Evolutionary conservation across 306 rosid species (phyloP).

Genomic region (Dalbergia oliveri): DNA sequence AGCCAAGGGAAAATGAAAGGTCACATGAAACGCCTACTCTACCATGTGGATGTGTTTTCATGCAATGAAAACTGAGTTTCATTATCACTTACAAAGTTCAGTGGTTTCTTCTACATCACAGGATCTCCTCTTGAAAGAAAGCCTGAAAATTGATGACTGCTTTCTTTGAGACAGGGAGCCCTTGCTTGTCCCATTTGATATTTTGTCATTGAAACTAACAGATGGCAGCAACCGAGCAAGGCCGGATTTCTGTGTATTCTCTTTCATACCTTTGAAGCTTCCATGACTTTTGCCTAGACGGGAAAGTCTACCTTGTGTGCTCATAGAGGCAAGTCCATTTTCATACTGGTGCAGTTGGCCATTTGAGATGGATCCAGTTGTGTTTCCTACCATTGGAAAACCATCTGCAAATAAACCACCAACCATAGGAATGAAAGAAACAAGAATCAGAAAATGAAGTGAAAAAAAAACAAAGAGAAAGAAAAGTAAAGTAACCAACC

Average conservation of each 20-base stretch:
- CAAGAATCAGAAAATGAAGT: background rate
- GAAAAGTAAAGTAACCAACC: background rate
- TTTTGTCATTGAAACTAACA: conserved; percentile 46
- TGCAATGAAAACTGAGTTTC: conserved; percentile 1
- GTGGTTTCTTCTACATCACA: conserved; percentile 75
- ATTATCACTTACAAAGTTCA: conserved; percentile 65
- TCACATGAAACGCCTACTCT: background rate
- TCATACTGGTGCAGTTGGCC: conserved; percentile 84
- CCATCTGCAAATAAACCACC: conserved; percentile 57
- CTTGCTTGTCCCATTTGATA: conserved; percentile 41
- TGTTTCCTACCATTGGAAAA: conserved; percentile 53
- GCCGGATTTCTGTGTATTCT: too few relatives aligned
- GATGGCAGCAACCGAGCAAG: too few relatives aligned
- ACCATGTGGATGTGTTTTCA: background rate
- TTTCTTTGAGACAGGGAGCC: conserved; percentile 49
- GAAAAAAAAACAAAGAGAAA: background rate
- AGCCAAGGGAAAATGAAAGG: too few relatives aligned
- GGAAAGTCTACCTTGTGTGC: conserved; percentile 50
- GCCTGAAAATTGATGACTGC: conserved; percentile 74
- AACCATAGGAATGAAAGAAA: background rate
- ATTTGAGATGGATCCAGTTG: conserved; percentile 58
- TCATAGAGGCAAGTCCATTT: conserved; percentile 46
- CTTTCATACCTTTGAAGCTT: conserved; percentile 53
- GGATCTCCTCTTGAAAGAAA: conserved; percentile 86
- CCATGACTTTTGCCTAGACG: conserved; percentile 62